Percentiles rank a stretch among this genome's conserved stretches.
Evolutionary conservation across 345 rosid species (phyloP).

Genomic region (Ceriops decandra): DNA sequence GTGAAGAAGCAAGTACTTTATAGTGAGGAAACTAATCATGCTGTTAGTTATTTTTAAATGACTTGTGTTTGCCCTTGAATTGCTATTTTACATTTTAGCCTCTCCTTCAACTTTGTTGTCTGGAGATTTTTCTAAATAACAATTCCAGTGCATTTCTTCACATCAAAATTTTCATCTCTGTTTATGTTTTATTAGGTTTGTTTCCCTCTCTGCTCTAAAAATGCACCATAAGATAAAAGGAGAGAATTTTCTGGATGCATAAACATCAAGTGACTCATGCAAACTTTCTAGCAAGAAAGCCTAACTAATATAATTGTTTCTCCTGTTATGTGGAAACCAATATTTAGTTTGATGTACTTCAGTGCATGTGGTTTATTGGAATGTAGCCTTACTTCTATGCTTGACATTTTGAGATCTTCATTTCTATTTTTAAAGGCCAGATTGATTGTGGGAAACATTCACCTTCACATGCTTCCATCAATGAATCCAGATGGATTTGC

Average conservation of each 20-base stretch:
- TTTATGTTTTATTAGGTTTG: background rate
- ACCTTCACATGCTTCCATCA: conserved; percentile 90
- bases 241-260: too few relatives aligned
- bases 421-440: conserved; percentile 46
- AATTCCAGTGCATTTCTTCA: background rate
- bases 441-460: conserved; percentile 70
- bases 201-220: background rate
- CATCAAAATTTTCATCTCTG: background rate
- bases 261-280: too few relatives aligned
- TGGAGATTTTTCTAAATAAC: background rate
- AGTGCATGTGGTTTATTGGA: background rate
- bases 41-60: background rate
- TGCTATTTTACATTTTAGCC: background rate
- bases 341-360: background rate
- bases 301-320: background rate
- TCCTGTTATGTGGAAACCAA: background rate
- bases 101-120: background rate
- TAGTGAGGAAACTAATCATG: too few relatives aligned
- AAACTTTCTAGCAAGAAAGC: background rate
- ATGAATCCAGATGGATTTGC: conserved; percentile 95
- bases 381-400: background rate
- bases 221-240: background rate
- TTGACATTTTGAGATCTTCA: conserved; percentile 7
- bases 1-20: too few relatives aligned
- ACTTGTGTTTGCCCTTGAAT: background rate